phyloP scores from a whole-genome alignment of 2,329 filamentous ascomycete genomes.

The Dothideomycetidae sp. region DNA sequence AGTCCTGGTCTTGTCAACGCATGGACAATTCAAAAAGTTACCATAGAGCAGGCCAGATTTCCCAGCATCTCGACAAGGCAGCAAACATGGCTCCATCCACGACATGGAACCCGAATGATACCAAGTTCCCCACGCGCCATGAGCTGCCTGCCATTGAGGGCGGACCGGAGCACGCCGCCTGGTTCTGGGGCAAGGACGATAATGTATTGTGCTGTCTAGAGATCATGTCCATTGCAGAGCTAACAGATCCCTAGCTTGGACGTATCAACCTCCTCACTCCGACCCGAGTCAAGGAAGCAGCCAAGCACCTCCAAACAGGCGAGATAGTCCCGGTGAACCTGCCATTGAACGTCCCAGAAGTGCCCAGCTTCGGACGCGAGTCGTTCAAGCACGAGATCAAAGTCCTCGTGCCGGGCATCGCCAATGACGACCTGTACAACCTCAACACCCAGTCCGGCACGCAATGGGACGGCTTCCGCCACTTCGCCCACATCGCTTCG shows the following conservation, averaged over 20 bases:
- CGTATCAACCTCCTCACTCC: slow-evolving; percentile 12
- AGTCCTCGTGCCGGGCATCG: slow-evolving; percentile 21
- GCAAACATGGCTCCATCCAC: slow-evolving; percentile 33
- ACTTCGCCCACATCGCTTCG: slow-evolving; percentile 28
- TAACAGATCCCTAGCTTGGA: slow-evolving; percentile 29
- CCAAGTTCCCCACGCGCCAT: slow-evolving; percentile 38
- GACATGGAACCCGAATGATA: slow-evolving; percentile 40
- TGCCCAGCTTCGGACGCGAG: slow-evolving; percentile 35
- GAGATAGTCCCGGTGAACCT: slow-evolving; percentile 43
- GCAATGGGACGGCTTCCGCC: slow-evolving; percentile 33
- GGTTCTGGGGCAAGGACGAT: slow-evolving; percentile 47
- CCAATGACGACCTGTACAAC: slow-evolving; percentile 32
- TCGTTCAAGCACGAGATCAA: slow-evolving; percentile 43
- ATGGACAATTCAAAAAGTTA: slow-evolving; percentile 4
- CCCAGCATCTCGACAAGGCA: slow-evolving; percentile 10
- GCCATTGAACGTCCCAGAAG: slow-evolving; percentile 38
- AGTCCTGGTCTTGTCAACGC: neutral
- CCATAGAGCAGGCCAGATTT: slow-evolving; percentile 2
- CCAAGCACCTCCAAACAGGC: slow-evolving; percentile 40
- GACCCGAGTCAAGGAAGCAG: slow-evolving; percentile 37
- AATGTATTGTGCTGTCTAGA: slow-evolving; percentile 25
- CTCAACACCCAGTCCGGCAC: slow-evolving; percentile 35
- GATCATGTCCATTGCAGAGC: neutral
- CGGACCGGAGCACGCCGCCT: slow-evolving; percentile 42
- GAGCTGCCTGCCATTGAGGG: slow-evolving; percentile 38